These are phyloP conservation scores for Aspergillus phoenicis DNA, from an alignment of 2,329 filamentous ascomycete species.

Conservation along the genomic window DNA sequence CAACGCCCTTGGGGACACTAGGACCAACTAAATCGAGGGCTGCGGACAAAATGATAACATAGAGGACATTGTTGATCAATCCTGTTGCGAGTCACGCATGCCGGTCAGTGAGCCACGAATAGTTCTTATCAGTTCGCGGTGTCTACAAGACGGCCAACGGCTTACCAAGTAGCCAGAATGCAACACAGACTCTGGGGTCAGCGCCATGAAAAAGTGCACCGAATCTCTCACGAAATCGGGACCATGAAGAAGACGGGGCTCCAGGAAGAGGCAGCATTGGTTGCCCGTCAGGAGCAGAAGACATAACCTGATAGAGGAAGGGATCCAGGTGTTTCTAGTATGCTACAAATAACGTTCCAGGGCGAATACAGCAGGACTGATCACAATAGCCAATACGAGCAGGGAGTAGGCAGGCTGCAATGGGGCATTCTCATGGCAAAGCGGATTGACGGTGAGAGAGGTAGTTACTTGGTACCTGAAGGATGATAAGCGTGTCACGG, in stretches of 20 bases:
- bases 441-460: not conserved
- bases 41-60: conserved; percentile 93
- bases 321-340: not conserved
- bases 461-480: not conserved
- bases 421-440: not conserved
- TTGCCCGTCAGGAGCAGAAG: conserved; percentile 24
- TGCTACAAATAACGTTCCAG: conserved; percentile 5
- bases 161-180: conserved; percentile 94
- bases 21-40: conserved; percentile 93
- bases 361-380: not conserved
- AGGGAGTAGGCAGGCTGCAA: not conserved
- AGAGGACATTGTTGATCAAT: conserved; percentile 95
- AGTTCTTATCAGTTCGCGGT: not conserved
- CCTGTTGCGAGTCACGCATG: conserved; percentile 53
- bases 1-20: conserved; percentile 81
- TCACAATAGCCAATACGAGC: not conserved
- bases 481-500: not conserved
- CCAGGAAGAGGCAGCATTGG: conserved; percentile 58
- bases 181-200: conserved; percentile 70
- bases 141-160: conserved; percentile 3
- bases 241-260: conserved; percentile 68
- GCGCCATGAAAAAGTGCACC: conserved; percentile 65
- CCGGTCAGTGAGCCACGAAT: conserved; percentile 1
- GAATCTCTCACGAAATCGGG: conserved; percentile 69
- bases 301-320: conserved; percentile 25